phyloP scores from a whole-genome alignment of 306 rosid species.

The Dryas octopetala region DNA sequence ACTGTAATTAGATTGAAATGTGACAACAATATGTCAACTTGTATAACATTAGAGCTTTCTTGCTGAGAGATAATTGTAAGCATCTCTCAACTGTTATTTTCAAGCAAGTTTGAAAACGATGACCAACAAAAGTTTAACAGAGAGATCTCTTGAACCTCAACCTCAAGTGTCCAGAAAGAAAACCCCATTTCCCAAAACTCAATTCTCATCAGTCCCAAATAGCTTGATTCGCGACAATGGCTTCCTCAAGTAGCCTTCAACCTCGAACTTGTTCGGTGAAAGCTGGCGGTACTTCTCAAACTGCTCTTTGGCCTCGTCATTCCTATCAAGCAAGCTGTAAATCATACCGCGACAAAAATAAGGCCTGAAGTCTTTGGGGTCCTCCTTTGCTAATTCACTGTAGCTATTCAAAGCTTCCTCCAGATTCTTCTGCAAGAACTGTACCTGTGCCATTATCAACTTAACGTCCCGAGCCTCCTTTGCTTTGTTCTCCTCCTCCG shows the following conservation, averaged over 20 bases:
- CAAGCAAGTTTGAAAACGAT: background rate
- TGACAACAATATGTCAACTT: background rate
- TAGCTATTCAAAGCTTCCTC: slow-evolving; percentile 69
- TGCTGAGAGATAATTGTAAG: too few relatives aligned
- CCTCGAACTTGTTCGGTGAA: slow-evolving; percentile 85
- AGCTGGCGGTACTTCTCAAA: slow-evolving; percentile 70
- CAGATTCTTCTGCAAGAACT: slow-evolving; percentile 79
- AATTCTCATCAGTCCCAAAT: slow-evolving; percentile 70
- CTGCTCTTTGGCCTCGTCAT: slow-evolving; percentile 75
- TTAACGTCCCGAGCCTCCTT: slow-evolving; percentile 78
- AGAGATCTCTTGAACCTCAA: too few relatives aligned
- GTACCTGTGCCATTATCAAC: slow-evolving; percentile 81
- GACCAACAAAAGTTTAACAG: background rate
- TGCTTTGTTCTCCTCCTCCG: slow-evolving; percentile 53
- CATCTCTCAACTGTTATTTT: background rate
- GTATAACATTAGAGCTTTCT: too few relatives aligned
- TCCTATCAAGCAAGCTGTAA: slow-evolving; percentile 80
- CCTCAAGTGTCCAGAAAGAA: too few relatives aligned
- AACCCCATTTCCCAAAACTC: slow-evolving; percentile 12
- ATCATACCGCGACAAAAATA: slow-evolving; percentile 86
- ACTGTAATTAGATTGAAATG: background rate
- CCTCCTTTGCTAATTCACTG: slow-evolving; percentile 57
- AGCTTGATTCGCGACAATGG: slow-evolving; percentile 82
- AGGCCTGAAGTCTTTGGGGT: slow-evolving; percentile 77
- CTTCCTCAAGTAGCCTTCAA: slow-evolving; percentile 74